These are phyloP conservation scores for Phytophthora agathidicida DNA, from an alignment of 352 stramenopile genomes.

Conservation along the genomic window DNA sequence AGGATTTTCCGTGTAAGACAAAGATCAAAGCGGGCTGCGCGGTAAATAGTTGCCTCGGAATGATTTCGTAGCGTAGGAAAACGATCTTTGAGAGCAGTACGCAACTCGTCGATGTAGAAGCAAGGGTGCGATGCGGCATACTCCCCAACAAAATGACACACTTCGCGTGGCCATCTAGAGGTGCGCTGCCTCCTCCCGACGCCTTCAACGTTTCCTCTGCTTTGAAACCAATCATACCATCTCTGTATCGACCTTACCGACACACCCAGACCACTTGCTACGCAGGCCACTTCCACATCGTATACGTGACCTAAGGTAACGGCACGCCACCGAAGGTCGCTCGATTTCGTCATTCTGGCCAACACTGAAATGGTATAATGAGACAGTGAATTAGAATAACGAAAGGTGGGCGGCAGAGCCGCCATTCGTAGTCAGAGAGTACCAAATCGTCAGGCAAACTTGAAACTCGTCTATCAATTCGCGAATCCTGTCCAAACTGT, in stretches of 20 bases:
- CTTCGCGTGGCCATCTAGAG: conserved; percentile 1
- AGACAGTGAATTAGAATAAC: neutral
- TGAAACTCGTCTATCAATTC: neutral
- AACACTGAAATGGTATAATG: neutral
- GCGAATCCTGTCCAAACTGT: neutral
- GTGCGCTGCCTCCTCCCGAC: neutral
- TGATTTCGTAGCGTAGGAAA: conserved; percentile 2
- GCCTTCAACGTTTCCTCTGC: neutral
- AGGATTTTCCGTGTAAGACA: conserved; percentile 2
- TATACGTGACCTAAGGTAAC: conserved; percentile 1
- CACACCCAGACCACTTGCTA: conserved; percentile 1
- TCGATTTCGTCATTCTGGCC: conserved; percentile 1
- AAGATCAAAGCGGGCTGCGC: conserved; percentile 4
- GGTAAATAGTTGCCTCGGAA: neutral
- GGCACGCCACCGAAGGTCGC: conserved; percentile 5
- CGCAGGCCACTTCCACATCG: neutral
- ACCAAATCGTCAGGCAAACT: neutral
- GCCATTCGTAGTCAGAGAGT: neutral
- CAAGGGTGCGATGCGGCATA: conserved; percentile 6
- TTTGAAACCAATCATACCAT: too few species aligned
- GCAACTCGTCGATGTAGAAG: conserved; percentile 9
- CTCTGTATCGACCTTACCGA: conserved; percentile 3
- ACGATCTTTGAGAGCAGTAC: neutral
- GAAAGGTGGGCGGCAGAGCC: too few species aligned
- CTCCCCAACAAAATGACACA: conserved; percentile 1